These are phyloP conservation scores for Chlorella sp. DNA, from an alignment of 139 green algal species.

Conservation along the genomic window DNA sequence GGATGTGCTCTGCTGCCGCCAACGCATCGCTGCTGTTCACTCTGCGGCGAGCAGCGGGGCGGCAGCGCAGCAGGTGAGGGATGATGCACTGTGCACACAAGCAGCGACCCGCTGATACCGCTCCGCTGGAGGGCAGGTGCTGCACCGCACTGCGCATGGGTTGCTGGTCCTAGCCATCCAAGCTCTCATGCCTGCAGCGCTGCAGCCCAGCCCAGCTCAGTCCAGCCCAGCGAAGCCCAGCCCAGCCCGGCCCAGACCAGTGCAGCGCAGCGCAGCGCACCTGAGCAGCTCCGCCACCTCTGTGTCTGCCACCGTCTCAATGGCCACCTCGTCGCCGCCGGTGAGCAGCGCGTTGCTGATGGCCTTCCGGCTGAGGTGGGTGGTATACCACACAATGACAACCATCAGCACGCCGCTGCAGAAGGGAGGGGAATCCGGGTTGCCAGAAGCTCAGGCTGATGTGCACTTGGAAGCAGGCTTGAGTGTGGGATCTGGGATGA, in stretches of 20 bases:
- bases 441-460: too few species aligned
- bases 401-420: conserved; percentile 47
- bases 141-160: too few species aligned
- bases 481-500: too few species aligned
- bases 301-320: conserved; percentile 35
- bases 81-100: neutral
- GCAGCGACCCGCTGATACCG: neutral
- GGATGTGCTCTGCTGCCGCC: neutral
- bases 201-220: too few species aligned
- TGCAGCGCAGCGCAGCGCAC: too few species aligned
- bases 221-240: too few species aligned
- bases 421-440: neutral
- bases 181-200: too few species aligned
- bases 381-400: conserved; percentile 61
- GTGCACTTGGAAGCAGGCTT: too few species aligned
- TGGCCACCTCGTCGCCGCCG: conserved; percentile 30
- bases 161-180: too few species aligned
- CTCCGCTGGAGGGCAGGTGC: too few species aligned
- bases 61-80: neutral
- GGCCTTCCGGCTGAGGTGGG: conserved; percentile 49
- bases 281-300: conserved; percentile 45
- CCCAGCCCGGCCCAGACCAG: too few species aligned
- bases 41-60: neutral
- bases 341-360: conserved; percentile 33
- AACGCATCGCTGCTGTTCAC: conserved; percentile 29